Base-by-base conservation (phyloP, 257 asterid species). In the Lithospermum erythrorhizon region DNA sequence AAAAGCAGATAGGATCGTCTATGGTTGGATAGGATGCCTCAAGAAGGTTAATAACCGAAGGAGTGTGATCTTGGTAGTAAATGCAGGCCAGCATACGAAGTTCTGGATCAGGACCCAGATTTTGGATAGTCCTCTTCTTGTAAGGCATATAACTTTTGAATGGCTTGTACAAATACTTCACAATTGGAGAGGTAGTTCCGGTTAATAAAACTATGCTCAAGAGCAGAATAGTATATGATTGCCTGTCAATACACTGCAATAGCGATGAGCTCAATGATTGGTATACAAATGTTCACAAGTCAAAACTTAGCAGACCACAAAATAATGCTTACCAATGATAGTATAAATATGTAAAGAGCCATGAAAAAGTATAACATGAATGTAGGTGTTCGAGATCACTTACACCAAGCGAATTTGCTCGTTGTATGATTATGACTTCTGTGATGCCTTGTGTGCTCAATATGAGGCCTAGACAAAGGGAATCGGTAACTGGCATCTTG, bases 381-480 rank as follows among this genome's bases (percentile, higher is more conserved):
- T 27, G 18, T n/a, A 56, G 41, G 17, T 56, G 19, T 24, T n/a
- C 19, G 20, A 24, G 21, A 6, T 19, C 7, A 54, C 27, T 64
- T 69, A 78, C 83, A 37, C 61, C 63, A 47, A 62, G 22, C 2
- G 73, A 4, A 49, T 48, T 58, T 9, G 80, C 83, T 49, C 69
- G 64, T 72, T 69, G 73, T 52, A 78, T 18, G 24, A 74, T 6
- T 22, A 78, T 61, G 22, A 72, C 70, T 23, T 78, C 83, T 27
- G 66, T 60, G 63, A 78, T 78, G 62, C 83, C 83, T 65, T 78
- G 80, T 60, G 68, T 66, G 76, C 78, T 61, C 61, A 78, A 57
- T 22, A 78, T 55, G 21, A 75, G 59, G 59, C 74, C 83, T 8
- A 78, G 71, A 24, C 65, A 63, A 55, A 78, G 9, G 9, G 78